Evolutionary conservation across 371 early-diverging fungal genomes (phyloP), one percentile per base, ranked within the genome.

Genomic region (Apophysomyces elegans): DNA sequence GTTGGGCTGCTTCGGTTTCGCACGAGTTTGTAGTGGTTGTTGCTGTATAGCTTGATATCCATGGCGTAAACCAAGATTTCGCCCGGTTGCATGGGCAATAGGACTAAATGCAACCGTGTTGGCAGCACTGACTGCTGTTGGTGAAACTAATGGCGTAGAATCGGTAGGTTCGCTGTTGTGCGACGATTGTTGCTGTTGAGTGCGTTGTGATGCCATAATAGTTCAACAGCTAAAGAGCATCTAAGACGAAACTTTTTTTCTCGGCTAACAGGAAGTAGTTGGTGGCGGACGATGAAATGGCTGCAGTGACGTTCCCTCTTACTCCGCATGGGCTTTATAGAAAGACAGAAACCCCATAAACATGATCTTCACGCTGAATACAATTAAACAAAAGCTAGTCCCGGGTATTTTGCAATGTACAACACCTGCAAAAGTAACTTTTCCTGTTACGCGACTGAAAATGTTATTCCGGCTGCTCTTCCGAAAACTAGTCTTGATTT

Each of bases 1-100:
- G 64, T 87, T 89, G 14, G 90, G 91, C 21, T 77, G 76, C 46
- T 80, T 83, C 21, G 78, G 73, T 59, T 77, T 79, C 12, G 65
- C 32, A n/a, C 62, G 56, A 7, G 39, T 44, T n/a, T 45, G 58
- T 43, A 63, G 62, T 11, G 61, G 16, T 36, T 69, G 68, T 43
- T 21, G 46, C 38, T 41, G 58, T 46, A 26, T 50, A 16, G 54
- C n/a, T 50, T 50, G 54, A 50, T 50, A 50, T 50, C 18, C 54
- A 50, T 4, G 5, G 21, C 54, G 54, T 18, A 50, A 9, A n/a
- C 21, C 18, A 21, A 21, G 2, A 50, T 7, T 50, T 18, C 54
- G 54, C 9, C 18, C 54, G 21, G 54, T 50, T 9, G 54, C 16
- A 50, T 50, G 54, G 54, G 54, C 54, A 21, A 50, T 50, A 50